A percentile compares a stretch with the other conserved stretches of the same genome.
Evolutionary conservation across 345 rosid species (phyloP).

Genomic region (Salix arbutifolia): DNA sequence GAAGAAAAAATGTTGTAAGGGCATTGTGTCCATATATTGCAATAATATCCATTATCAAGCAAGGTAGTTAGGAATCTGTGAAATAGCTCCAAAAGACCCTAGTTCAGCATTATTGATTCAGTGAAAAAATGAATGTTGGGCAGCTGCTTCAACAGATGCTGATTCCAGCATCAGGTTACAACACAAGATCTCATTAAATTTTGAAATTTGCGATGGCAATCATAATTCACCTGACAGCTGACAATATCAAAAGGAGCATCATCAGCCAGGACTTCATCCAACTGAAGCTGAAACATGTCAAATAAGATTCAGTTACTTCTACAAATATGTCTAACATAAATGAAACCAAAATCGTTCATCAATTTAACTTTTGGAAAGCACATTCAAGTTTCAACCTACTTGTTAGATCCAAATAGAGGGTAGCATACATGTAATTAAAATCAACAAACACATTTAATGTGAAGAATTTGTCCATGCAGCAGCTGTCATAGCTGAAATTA

Average conservation of each 20-base stretch:
- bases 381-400: background rate
- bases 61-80: background rate
- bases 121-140: background rate
- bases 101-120: background rate
- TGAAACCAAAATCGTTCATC: background rate
- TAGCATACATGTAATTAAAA: background rate
- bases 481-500: constrained; percentile 21
- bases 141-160: background rate
- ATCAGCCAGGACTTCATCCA: constrained; percentile 82
- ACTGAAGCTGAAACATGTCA: constrained; percentile 50
- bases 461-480: background rate
- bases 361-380: background rate
- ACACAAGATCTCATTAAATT: background rate
- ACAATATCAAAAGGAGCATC: constrained; percentile 95
- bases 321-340: background rate
- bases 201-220: background rate
- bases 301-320: background rate
- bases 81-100: background rate
- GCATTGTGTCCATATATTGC: background rate
- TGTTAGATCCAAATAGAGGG: background rate
- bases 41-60: background rate
- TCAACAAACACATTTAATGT: background rate
- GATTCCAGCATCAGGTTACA: background rate
- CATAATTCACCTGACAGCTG: constrained; percentile 83
- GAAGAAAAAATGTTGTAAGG: background rate